Conservation (phyloP, 1,139 yeast species). For the Taiozyma onychis region DNA sequence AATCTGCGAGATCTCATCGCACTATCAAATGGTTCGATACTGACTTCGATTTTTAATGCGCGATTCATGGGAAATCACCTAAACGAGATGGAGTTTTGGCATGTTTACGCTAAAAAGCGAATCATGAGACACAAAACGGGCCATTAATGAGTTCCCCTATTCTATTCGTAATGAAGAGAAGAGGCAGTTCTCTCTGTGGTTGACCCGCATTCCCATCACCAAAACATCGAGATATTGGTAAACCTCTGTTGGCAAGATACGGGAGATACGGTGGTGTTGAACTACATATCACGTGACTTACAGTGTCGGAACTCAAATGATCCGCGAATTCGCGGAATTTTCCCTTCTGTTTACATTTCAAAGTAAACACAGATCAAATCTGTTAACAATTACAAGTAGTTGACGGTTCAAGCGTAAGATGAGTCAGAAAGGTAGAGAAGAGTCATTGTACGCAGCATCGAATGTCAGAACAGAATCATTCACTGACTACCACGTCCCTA, state of each 20-base stretch:
- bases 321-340: not conserved
- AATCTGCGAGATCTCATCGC: not conserved
- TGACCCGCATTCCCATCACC: too few species aligned
- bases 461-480: slow-evolving; percentile 30
- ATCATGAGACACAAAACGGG: not conserved
- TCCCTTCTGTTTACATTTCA: not conserved
- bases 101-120: not conserved
- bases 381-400: not conserved
- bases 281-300: too few species aligned
- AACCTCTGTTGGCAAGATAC: too few species aligned
- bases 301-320: too few species aligned
- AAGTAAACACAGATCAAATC: not conserved
- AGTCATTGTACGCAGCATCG: not conserved
- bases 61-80: not conserved
- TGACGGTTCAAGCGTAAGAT: not conserved
- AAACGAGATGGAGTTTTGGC: not conserved
- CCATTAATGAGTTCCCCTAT: not conserved
- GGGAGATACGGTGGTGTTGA: too few species aligned
- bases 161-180: not conserved
- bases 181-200: not conserved
- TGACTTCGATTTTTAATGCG: not conserved
- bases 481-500: slow-evolving; percentile 21
- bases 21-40: not conserved
- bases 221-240: too few species aligned
- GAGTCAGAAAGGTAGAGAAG: not conserved